Evolutionary conservation across 139 green algal species (phyloP), one percentile per base, ranked within the genome.

Genomic region (Chlamydomonas sp.): DNA sequence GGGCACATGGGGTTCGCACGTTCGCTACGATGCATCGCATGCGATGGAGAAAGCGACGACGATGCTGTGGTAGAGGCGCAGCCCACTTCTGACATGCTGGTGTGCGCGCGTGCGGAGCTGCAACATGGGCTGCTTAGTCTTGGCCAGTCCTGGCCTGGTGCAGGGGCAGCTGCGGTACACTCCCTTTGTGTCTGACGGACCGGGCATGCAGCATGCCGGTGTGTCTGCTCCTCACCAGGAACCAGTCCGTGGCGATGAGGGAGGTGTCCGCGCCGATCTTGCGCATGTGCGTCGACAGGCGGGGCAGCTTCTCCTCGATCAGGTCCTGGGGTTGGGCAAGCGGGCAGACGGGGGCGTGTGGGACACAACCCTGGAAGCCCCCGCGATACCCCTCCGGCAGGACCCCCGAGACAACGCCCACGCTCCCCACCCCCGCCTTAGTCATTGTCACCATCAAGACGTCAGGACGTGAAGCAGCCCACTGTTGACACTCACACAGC

Each of bases 171-270:
- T n/a, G 74, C 12, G 74, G 7, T 79, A 62, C 74, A 79, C 8
- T 18, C 49, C 20, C 5, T 17, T 4, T 62, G 7, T 18, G 74
- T 79, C 57, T 14, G 8, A 62, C 8, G 4, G 8, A 18, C 12
- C 74, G 20, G 4, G 20, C 4, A 18, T 15, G 7, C 74, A 18
- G 7, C 74, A 15, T 18, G 8, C 18, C n/a, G 60, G 5, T n/a
- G n/a, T 8, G n/a, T 31, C 79, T 4, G 1, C 1, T 2, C 2
- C 82, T 5, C 83, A 87, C 83, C 83, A 87, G 83, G 79, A 85
- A 97, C 96, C 96, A 98, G 91, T 98, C 96, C 10, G 95, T 98
- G 58, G 96, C 94, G 8, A 98, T 83, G 60, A 98, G 91, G 66
- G 93, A 94, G 64, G 95, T 93, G 78, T 98, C 96, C 88, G 94